Evolutionary conservation across 2,329 filamentous ascomycete species (phyloP), one percentile per base, ranked within the genome.

Genomic region (Proliferodiscus dingleyae): DNA sequence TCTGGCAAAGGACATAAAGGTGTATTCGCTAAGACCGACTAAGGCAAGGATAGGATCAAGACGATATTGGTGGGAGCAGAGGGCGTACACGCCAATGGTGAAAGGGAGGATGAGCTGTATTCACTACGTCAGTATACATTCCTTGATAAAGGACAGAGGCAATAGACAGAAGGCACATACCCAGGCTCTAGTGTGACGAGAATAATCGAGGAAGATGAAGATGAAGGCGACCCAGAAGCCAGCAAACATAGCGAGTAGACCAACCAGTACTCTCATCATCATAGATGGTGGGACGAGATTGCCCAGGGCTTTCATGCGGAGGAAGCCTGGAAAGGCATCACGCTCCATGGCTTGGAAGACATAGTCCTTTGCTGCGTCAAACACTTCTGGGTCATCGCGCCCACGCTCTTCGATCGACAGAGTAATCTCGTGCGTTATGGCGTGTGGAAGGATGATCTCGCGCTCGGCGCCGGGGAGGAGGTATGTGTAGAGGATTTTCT

Each of bases 321-420:
- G 75, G 68, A 98, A 98, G 1, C 91, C 91, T 1, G 94, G 93
- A 64, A 95, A 98, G n/a, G 94, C 93, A 70, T 98, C 93, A 45
- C 94, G 81, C 70, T 98, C 94, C 93, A 98, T 98, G 26, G 94
- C 94, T 69, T 98, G 94, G 67, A 97, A 98, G 52, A 97, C 93
- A 65, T 97, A 98, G 70, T 98, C 93, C 72, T 98, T 98, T 44
- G 93, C 93, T 16, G 88, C 83, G 64, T 97, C 93, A 60, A 98
- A 98, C 10, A 98, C 86, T 66, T 98, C 93, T 0, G 93, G 93
- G 63, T 98, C 93, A 60, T 97, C 93, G 58, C 93, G 83, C 37
- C 89, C 88, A 54, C 89, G 83, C 56, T 91, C 85, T 68, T 98
- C 93, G 52, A 98, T 94, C 11, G 88, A 80, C 16, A 83, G 77